Base-by-base conservation (phyloP, 179 eudicot genomes). In the Amaranthus tricolor region DNA sequence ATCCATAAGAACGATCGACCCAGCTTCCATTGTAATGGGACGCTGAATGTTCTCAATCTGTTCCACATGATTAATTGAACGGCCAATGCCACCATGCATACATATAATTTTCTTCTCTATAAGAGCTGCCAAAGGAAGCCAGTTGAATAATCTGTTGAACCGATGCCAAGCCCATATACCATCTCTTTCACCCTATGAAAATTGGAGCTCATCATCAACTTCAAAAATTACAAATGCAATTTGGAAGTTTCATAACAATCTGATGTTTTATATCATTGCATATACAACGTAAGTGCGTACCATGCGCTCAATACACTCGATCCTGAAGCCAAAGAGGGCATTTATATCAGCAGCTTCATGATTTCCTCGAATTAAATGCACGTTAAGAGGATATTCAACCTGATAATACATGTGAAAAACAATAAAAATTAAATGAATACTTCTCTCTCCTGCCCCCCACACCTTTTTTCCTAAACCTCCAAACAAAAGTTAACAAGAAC, bases 111-210 rank as follows among this genome's bases (percentile, higher is more conserved):
- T 96, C 81, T 93, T 96, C 89, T 96, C 99, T 52, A 96, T 94
- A 47, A 93, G 86, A 71, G 99, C 99, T 61, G 99, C 98, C 79
- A 94, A 81, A 15, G 99, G 98, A 71, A 93, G 98, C 98, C 99
- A 96, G 82, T 96, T 96, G 81, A 93, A 96, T 74, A 96, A 83
- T 90, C 93, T 83, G 86, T 96, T 94, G 81, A 96, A 87, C 79
- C 98, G 88, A 81, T 93, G 99, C 99, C 99, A 93, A n/a, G 93
- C 86, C 99, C 99, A 96, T 78, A 93, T 96, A 71, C 99, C 99
- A 84, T 95, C 99, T 85, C 98, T 88, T 86, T 96, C 99, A 64
- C 99, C 99, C 99, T 96, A 81, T 84, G 74, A 51, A 47, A n/a
- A 43, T 55, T 6, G 40, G 48, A 16, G 17, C 9, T 24, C n/a